Evolutionary conservation across 192 early-diverging fungal species (phyloP).

Genomic region (Lunasporangiospora selenospora): DNA sequence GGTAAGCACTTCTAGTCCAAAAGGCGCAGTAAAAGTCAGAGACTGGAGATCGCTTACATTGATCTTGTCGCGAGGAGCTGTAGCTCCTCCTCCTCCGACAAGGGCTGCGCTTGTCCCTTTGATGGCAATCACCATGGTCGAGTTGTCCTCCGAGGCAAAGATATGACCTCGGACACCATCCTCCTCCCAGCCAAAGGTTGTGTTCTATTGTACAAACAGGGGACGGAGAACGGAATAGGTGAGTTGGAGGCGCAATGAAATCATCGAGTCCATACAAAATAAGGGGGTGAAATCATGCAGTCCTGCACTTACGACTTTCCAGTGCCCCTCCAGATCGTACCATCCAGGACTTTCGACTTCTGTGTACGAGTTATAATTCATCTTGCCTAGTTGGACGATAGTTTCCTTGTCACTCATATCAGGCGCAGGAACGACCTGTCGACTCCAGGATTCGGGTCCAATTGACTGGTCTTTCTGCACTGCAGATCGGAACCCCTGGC

Average conservation of each 20-base stretch:
- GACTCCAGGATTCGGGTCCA: slow-evolving; percentile 32
- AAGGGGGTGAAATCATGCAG: neutral
- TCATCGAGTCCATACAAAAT: neutral
- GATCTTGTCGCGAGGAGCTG: slow-evolving; percentile 73
- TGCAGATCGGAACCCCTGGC: slow-evolving; percentile 28
- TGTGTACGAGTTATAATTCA: slow-evolving; percentile 88
- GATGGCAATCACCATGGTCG: slow-evolving; percentile 79
- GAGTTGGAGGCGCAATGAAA: neutral
- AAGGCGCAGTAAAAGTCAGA: neutral
- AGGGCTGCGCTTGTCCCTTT: slow-evolving; percentile 85
- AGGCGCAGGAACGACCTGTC: slow-evolving; percentile 54
- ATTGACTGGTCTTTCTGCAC: slow-evolving; percentile 13
- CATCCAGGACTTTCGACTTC: slow-evolving; percentile 66
- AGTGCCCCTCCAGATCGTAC: slow-evolving; percentile 72
- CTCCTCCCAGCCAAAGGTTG: slow-evolving; percentile 74
- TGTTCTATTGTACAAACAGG: slow-evolving; percentile 49
- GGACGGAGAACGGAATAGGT: neutral
- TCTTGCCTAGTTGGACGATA: slow-evolving; percentile 74
- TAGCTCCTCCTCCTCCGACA: slow-evolving; percentile 72
- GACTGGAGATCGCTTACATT: slow-evolving; percentile 55
- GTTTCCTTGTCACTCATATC: slow-evolving; percentile 77
- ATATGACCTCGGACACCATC: slow-evolving; percentile 89
- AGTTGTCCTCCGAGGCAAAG: slow-evolving; percentile 72
- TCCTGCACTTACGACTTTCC: slow-evolving; percentile 58
- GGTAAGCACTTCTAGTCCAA: neutral